Conservation (phyloP, 768 basidiomycete species). For the Leccinum fibrillosum region DNA sequence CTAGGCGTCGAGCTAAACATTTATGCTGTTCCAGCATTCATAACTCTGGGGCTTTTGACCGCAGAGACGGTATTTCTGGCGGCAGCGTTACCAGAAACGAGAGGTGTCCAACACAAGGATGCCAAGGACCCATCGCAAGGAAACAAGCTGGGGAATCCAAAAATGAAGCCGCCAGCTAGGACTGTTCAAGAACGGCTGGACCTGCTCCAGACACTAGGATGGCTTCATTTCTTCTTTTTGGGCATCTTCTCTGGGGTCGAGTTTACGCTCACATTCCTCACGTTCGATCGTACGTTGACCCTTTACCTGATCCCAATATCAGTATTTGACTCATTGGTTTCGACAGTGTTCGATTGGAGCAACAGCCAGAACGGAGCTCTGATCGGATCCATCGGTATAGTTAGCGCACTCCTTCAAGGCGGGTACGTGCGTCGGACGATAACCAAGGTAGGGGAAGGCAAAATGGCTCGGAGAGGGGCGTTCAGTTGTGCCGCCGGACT, state of each 20-base stretch:
- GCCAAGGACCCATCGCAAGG: constrained; percentile 18
- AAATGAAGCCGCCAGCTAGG: constrained; percentile 13
- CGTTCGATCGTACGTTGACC: constrained; percentile 69
- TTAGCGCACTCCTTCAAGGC: constrained; percentile 88
- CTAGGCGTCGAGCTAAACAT: constrained; percentile 74
- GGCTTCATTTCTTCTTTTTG: constrained; percentile 81
- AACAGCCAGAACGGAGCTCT: constrained; percentile 86
- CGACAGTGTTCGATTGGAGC: constrained; percentile 82
- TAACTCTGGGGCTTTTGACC: constrained; percentile 75
- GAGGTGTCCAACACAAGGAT: constrained; percentile 37
- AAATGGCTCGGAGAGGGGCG: constrained; percentile 81
- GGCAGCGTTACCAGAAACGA: constrained; percentile 82
- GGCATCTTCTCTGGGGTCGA: constrained; percentile 93
- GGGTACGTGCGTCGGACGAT: constrained; percentile 88
- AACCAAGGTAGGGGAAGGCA: constrained; percentile 71
- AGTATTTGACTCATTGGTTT: neutral
- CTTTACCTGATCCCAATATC: neutral
- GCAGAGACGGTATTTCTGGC: constrained; percentile 79
- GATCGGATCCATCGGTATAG: constrained; percentile 83
- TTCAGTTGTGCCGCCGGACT: constrained; percentile 70
- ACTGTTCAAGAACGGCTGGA: constrained; percentile 48
- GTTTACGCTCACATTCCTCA: constrained; percentile 95
- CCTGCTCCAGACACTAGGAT: constrained; percentile 57
- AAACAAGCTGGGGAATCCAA: constrained; percentile 15
- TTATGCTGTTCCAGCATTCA: constrained; percentile 84